phyloP scores from a whole-genome alignment of 1,284 basidiomycete species.

The Trichosporon sp. region DNA sequence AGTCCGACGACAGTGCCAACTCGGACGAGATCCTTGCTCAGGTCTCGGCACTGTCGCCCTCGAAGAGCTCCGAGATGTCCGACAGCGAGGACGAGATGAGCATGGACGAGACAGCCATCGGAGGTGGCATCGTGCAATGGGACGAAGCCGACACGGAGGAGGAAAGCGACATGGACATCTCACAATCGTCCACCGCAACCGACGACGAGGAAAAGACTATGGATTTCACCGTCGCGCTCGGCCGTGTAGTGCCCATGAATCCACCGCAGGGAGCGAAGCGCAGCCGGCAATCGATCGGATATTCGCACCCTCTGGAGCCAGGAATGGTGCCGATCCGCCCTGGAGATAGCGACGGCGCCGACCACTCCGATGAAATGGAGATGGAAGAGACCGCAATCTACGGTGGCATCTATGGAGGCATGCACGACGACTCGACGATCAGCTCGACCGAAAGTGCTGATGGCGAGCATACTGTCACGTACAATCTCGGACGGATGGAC shows the following conservation, averaged over 20 bases:
- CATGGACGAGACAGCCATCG: constrained; percentile 54
- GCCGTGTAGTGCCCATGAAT: constrained; percentile 50
- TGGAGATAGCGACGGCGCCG: constrained; percentile 50
- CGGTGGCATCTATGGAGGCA: constrained; percentile 41
- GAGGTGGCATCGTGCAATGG: constrained; percentile 44
- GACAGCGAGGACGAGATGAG: constrained; percentile 47
- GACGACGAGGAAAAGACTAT: constrained; percentile 55
- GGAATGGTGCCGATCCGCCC: constrained; percentile 33
- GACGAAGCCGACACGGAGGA: constrained; percentile 28
- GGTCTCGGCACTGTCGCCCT: constrained; percentile 21
- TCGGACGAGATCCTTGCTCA: constrained; percentile 29
- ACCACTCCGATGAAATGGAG: constrained; percentile 40
- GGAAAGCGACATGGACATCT: constrained; percentile 34
- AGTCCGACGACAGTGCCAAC: constrained; percentile 40
- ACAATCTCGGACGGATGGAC: constrained; percentile 32
- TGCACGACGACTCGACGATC: constrained; percentile 43
- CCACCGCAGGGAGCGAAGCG: constrained; percentile 48
- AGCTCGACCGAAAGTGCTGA: constrained; percentile 28
- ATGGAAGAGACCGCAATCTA: constrained; percentile 54
- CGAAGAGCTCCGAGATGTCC: constrained; percentile 27
- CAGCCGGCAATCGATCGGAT: constrained; percentile 51
- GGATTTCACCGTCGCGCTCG: constrained; percentile 57
- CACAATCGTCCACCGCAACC: constrained; percentile 22
- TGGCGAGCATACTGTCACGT: constrained; percentile 23
- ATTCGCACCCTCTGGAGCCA: constrained; percentile 41